A percentile compares a stretch with the other conserved stretches of the same genome.
phyloP scores from a whole-genome alignment of 768 basidiomycete genomes.

The Boletus reticulatus region DNA sequence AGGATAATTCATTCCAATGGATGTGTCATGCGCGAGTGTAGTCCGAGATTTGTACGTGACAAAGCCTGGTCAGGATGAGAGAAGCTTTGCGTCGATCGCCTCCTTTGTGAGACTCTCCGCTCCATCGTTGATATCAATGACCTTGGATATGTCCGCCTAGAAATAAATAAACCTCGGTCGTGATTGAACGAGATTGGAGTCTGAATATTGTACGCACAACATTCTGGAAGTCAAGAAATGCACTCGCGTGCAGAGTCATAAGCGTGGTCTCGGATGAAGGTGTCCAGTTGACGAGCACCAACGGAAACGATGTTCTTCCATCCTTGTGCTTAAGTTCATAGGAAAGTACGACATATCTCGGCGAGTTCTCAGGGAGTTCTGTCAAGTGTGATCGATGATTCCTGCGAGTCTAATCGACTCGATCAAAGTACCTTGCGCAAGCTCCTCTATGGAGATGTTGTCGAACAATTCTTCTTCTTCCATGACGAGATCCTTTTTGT shows the following conservation, averaged over 20 bases:
- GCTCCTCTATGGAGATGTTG: constrained; percentile 73
- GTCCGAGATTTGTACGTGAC: neutral
- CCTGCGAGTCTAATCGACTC: neutral
- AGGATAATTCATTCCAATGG: neutral
- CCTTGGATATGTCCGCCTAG: constrained; percentile 75
- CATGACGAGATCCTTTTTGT: constrained; percentile 78
- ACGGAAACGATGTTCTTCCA: constrained; percentile 80
- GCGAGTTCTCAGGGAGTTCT: constrained; percentile 89
- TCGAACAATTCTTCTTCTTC: constrained; percentile 81
- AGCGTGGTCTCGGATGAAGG: constrained; percentile 75
- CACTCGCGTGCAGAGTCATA: constrained; percentile 81
- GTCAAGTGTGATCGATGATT: neutral
- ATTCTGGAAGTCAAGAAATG: constrained; percentile 73
- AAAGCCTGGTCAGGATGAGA: constrained; percentile 11
- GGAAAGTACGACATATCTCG: constrained; percentile 82
- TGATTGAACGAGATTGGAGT: neutral
- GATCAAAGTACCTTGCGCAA: constrained; percentile 68
- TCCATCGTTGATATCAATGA: constrained; percentile 80
- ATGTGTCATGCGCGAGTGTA: neutral
- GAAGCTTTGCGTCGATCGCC: constrained; percentile 60
- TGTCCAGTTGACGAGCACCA: constrained; percentile 88
- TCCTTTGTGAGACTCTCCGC: constrained; percentile 78
- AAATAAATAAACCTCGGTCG: constrained; percentile 1
- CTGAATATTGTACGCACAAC: constrained; percentile 47
- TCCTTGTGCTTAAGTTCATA: constrained; percentile 79